phyloP scores from a whole-genome alignment of 176 grass and related monocot species.

The Sorghum bicolor region Sorghum_bicolor_NCBIv3 NC_012870.2:22023501-22024000 shows the following conservation, averaged over 20 bases:
- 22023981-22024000: not conserved
- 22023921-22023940: not conserved
- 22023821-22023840: not conserved
- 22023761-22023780: not conserved
- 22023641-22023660: not conserved
- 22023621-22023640: not conserved
- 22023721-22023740: not conserved
- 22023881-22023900: not conserved
- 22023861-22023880: not conserved
- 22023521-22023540: not conserved
- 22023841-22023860: constrained; percentile 11
- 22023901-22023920: not conserved
- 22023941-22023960: constrained; percentile 6
- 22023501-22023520: not conserved
- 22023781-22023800: not conserved
- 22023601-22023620: not conserved
- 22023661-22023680: not conserved
- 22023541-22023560: not conserved
- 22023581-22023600: too few relatives aligned
- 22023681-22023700: not conserved
- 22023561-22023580: too few relatives aligned
- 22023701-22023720: not conserved
- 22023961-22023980: not conserved
- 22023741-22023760: not conserved
- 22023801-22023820: not conserved